Percentiles rank a stretch among this genome's conserved stretches.
Evolutionary conservation across 495 filamentous ascomycete species (phyloP).

Genomic region (Aspergillus diversus): DNA sequence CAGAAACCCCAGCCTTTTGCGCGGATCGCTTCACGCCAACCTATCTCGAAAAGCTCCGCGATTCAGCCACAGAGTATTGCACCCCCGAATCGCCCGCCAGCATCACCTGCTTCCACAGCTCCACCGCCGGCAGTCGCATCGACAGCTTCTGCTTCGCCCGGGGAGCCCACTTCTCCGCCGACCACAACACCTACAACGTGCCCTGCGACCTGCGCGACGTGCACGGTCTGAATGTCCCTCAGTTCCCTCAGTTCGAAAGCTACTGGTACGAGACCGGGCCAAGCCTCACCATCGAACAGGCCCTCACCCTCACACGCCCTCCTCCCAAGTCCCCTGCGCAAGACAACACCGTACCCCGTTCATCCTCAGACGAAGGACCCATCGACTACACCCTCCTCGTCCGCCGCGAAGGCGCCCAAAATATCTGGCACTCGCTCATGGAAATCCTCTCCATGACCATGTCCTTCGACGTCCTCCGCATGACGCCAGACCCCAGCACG

Average conservation of each 20-base stretch:
- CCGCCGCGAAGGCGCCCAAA: conserved; percentile 39
- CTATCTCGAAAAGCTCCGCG: conserved; percentile 2
- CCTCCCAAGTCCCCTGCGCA: not conserved
- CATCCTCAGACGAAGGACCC: conserved; percentile 2
- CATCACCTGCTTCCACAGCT: conserved; percentile 31
- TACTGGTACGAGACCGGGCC: conserved; percentile 33
- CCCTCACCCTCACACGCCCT: not conserved
- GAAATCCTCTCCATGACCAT: conserved; percentile 42
- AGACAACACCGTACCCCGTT: not conserved
- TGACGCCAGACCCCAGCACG: conserved; percentile 18
- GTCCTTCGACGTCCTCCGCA: conserved; percentile 39
- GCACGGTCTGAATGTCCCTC: conserved; percentile 1
- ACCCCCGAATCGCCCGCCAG: conserved; percentile 6
- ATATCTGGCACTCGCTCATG: conserved; percentile 46
- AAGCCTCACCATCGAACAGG: not conserved
- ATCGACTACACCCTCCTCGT: conserved; percentile 37
- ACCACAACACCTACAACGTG: not conserved
- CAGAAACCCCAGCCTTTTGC: not conserved
- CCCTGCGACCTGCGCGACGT: not conserved
- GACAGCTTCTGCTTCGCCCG: conserved; percentile 30
- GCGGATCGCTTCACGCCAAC: not conserved
- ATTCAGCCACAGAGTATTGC: conserved; percentile 3
- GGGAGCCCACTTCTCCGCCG: conserved; percentile 16
- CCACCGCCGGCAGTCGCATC: conserved; percentile 17
- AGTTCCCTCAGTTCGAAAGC: conserved; percentile 12